Base-by-base conservation (phyloP, 2,329 filamentous ascomycete genomes). In the Venturia pyrina region DNA sequence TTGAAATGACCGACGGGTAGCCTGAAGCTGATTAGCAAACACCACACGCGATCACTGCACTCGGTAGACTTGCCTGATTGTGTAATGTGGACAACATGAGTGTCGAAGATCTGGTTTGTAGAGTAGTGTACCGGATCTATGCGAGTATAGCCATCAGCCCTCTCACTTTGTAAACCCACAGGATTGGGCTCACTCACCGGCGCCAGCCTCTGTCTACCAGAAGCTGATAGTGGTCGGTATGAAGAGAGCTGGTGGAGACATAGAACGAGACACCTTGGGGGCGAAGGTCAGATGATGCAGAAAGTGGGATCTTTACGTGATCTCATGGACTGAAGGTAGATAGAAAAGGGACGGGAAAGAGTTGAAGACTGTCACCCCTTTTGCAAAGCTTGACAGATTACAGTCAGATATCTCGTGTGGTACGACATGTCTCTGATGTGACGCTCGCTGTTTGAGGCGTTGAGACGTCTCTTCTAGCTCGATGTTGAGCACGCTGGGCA, bases 21-120 rank as follows among this genome's bases (percentile, higher is more conserved):
- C 60, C 89, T 81, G 66, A 19, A 48, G 48, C 41, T 19, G 32
- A 41, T 48, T 11, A 48, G 48, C 13, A 28, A 24, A 24, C 19
- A 62, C 44, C 21, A 21, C 24, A 44, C 53, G 17, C 50, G 3
- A 19, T 21, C 34, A 61, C 24, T 17, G 40, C 19, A 61, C 37
- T 24, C 10, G 19, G 15, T 60, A 13, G 32, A 59, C 73, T 64
- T 70, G 80, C 79, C 79, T 86, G 65, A 95, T 87, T 0, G 89
- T 92, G 75, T 93, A 98, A 73, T 97, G 92, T 57, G 93, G 92
- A 75, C 95, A 99, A 73, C 95, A 99, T 68, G 91, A 90, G 66
- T 87, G 82, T 67, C 83, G 83, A 71, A 91, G 87, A 75, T 95
- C 89, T 17, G 90, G 90, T 68, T 90, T 86, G 76, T 95, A 95